Evolutionary conservation across 2,329 filamentous ascomycete species (phyloP).

Genomic region (Didymella keratinophila): DNA sequence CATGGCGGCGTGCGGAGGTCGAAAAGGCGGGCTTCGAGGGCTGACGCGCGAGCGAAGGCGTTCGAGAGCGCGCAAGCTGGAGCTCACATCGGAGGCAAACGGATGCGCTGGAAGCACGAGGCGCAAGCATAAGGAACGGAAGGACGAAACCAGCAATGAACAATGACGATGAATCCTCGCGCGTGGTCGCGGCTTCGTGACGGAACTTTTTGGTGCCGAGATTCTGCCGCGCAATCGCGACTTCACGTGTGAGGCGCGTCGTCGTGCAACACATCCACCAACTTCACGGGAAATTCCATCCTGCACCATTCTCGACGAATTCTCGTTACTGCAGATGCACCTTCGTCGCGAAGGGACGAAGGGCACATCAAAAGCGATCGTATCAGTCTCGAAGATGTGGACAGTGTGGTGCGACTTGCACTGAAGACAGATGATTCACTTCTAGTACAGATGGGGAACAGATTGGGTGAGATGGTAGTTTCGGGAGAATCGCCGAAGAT

Average conservation of each 20-base stretch:
- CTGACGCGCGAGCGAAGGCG: conserved; percentile 25
- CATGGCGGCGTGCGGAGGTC: conserved; percentile 32
- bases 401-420: no score
- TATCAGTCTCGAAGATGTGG: no score
- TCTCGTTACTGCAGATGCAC: no score
- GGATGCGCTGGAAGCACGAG: conserved; percentile 47
- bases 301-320: no score
- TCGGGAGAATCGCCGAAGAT: no score
- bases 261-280: not conserved
- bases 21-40: conserved; percentile 40
- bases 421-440: no score
- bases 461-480: no score
- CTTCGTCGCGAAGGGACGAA: no score
- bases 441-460: no score
- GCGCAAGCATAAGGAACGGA: conserved; percentile 47
- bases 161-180: conserved; percentile 10
- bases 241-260: conserved; percentile 43
- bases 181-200: not conserved
- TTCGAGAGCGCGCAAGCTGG: conserved; percentile 33
- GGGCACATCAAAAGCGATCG: no score
- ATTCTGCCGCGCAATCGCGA: conserved; percentile 42
- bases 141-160: conserved; percentile 12
- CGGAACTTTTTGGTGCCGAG: conserved; percentile 38
- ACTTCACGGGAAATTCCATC: not conserved
- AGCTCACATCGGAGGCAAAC: conserved; percentile 52